phyloP scores from a whole-genome alignment of 2,329 filamentous ascomycete genomes.

The Claviceps sorghi region DNA sequence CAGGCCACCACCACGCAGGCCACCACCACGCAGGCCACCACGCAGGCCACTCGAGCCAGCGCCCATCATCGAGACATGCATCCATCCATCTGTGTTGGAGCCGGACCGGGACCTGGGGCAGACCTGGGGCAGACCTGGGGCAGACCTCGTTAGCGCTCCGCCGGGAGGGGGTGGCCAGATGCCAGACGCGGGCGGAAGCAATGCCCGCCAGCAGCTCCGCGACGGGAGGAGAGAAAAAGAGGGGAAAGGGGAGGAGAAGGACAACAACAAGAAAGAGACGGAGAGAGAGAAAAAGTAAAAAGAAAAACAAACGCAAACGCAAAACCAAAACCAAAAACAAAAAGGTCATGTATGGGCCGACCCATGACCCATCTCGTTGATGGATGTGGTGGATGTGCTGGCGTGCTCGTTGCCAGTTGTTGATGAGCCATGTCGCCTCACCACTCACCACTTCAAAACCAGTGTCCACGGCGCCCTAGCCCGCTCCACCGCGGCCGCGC shows the following conservation, averaged over 20 bases:
- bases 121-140: conserved; percentile 21
- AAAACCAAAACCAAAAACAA: no score
- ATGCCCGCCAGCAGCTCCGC: conserved; percentile 24
- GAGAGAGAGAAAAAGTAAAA: no score
- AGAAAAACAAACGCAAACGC: no score
- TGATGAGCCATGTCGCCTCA: conserved; percentile 33
- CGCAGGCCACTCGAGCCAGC: conserved; percentile 32
- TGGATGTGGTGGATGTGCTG: conserved; percentile 82
- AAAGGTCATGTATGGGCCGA: conserved; percentile 36
- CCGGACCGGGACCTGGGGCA: background rate
- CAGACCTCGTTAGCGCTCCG: conserved; percentile 22
- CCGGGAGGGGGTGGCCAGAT: no score
- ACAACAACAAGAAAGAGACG: no score
- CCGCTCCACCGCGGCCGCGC: conserved; percentile 46
- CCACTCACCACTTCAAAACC: no score
- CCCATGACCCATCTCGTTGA: conserved; percentile 54
- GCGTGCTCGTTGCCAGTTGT: conserved; percentile 79
- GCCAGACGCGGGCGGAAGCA: no score
- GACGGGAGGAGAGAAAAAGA: conserved; percentile 8
- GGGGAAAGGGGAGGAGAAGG: no score
- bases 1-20: no score
- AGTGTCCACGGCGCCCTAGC: conserved; percentile 45
- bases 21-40: background rate
- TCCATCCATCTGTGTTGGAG: background rate
- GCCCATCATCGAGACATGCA: background rate